Evolutionary conservation across 1,284 basidiomycete species (phyloP).

Genomic region (Fomitopsis pinicola): DNA sequence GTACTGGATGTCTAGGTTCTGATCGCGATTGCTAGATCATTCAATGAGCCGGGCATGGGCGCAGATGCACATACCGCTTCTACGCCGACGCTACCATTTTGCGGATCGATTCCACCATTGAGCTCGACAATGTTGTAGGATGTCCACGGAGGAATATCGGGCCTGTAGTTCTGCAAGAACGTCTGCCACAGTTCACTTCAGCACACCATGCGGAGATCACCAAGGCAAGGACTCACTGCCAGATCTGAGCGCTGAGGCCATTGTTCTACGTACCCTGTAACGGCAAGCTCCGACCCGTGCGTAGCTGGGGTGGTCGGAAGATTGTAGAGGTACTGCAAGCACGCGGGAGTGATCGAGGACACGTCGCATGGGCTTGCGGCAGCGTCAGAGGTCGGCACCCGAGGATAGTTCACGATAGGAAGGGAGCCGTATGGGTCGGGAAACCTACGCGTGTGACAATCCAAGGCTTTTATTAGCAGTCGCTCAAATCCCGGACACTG

Average conservation of each 20-base stretch:
- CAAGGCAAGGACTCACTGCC: constrained; percentile 21
- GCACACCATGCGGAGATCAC: neutral
- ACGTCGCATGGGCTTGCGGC: neutral
- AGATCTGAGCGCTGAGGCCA: constrained; percentile 50
- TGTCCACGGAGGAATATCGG: constrained; percentile 37
- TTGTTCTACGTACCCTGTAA: constrained; percentile 52
- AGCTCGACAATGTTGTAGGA: constrained; percentile 8
- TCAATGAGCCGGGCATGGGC: neutral
- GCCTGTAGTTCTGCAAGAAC: constrained; percentile 44
- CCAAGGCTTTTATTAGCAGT: too few species aligned
- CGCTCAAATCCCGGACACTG: too few species aligned
- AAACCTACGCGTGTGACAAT: neutral
- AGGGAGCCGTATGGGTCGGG: neutral
- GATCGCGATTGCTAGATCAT: neutral
- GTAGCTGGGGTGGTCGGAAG: constrained; percentile 40
- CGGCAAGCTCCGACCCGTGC: constrained; percentile 43
- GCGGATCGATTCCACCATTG: constrained; percentile 32
- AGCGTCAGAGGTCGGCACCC: neutral
- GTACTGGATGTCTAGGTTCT: constrained; percentile 60
- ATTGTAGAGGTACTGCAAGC: constrained; percentile 43
- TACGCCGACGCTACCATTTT: constrained; percentile 13
- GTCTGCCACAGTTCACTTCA: constrained; percentile 27
- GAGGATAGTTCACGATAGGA: neutral
- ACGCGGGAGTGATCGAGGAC: neutral
- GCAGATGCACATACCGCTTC: constrained; percentile 13